Evolutionary conservation across 164 flowering plant species (phyloP), one percentile per base, ranked within the genome.

Genomic region (Platanus orientalis): DNA sequence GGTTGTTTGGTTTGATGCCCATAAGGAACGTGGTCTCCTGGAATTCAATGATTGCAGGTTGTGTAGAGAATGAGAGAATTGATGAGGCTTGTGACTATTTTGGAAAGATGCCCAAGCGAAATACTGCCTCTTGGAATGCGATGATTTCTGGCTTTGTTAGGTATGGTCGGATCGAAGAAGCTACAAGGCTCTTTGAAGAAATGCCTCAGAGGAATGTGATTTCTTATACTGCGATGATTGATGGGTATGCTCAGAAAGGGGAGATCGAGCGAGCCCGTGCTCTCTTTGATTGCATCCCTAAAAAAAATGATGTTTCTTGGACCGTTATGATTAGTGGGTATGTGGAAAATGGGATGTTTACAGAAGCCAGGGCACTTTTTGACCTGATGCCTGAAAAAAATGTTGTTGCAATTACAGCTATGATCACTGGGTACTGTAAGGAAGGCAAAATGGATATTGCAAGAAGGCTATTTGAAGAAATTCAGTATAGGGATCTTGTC

Each of bases 21-120:
- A 21, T 14, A 4, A 79, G 67, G 65, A 79, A 79, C 54, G 62
- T 78, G 5, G 73, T 77, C 16, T 83, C 87, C 0, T 83, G 83
- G 83, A 83, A 81, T 61, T 75, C 78, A 24, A 79, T 79, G 81
- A 73, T 83, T 3, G 75, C 83, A 0, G 87, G 83, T 0, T 81
- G 80, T 40, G 54, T 79, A 0, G 74, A 78, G 61, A 57, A 74
- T 55, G 79, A 64, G 24, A 62, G 57, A 34, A 56, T 78, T 1
- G 76, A 71, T n/a, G 82, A 81, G 39, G 85, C 83, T 36, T 71
- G 60, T 9, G 53, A 57, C 9, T 81, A 73, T 30, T 83, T 83
- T 40, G 44, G 10, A 9, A 39, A 36, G 7, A 79, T 81, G 85
- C 80, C 83, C 2, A 57, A 61, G 62, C 77, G 76, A 32, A 81